Conservation (phyloP, 768 basidiomycete species). For the Hypholoma sublateritium region DNA sequence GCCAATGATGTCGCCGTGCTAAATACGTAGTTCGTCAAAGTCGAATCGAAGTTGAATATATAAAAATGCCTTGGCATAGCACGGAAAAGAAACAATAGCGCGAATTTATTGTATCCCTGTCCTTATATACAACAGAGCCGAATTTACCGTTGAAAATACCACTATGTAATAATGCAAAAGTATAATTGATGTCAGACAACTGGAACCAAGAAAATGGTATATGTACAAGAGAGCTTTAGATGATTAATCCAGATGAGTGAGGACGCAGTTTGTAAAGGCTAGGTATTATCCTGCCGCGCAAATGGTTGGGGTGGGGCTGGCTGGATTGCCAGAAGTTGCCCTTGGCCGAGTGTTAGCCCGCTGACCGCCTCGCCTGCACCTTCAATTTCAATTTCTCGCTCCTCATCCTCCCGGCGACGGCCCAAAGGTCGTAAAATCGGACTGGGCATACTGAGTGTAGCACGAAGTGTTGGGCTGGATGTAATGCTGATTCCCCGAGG, state of each 20-base stretch:
- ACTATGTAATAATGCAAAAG: no score
- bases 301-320: background rate
- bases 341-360: constrained; percentile 51
- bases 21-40: no score
- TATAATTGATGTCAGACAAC: no score
- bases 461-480: constrained; percentile 74
- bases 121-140: no score
- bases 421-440: constrained; percentile 73
- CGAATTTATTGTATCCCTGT: no score
- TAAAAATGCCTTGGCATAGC: no score
- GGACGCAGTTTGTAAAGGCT: background rate
- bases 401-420: constrained; percentile 54
- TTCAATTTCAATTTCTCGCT: constrained; percentile 73
- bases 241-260: no score
- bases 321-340: background rate
- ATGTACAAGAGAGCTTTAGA: no score
- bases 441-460: constrained; percentile 64
- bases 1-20: background rate
- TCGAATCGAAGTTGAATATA: no score
- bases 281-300: background rate
- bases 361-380: constrained; percentile 79
- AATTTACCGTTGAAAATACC: no score
- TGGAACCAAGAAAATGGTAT: no score
- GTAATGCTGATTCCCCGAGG: constrained; percentile 54
- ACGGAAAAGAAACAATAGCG: no score